Conservation (phyloP, 179 eudicot species). For the Silene coronaria region DNA sequence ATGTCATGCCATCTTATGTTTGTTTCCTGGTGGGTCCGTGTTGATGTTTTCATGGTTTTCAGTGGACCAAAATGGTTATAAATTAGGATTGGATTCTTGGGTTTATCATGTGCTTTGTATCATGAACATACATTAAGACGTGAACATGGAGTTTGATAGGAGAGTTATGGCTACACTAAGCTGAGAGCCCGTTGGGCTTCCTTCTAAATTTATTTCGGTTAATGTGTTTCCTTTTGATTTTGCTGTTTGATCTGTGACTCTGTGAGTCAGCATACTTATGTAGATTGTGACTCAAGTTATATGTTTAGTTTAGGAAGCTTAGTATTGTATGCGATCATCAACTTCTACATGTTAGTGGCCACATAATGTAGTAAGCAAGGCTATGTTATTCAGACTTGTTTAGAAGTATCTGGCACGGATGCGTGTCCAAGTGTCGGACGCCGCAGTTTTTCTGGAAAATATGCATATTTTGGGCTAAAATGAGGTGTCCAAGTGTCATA, state of each 20-base stretch:
- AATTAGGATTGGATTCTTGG: too few relatives aligned
- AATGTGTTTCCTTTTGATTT: background rate
- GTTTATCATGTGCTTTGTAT: background rate
- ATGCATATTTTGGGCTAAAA: too few relatives aligned
- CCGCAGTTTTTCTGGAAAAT: too few relatives aligned
- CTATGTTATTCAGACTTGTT: too few relatives aligned
- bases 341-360: background rate
- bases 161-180: background rate
- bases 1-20: background rate
- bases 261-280: background rate
- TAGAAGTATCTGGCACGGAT: too few relatives aligned
- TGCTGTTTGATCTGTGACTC: background rate
- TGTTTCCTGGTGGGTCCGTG: background rate
- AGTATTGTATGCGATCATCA: background rate
- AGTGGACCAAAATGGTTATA: background rate
- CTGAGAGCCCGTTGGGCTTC: background rate
- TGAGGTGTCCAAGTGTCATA: too few relatives aligned
- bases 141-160: background rate
- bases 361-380: constrained; percentile 1
- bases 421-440: too few relatives aligned
- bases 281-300: background rate
- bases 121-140: background rate
- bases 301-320: constrained; percentile 3
- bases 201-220: background rate
- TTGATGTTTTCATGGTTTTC: background rate